Conservation (phyloP, 2,329 filamentous ascomycete genomes). For the Escovopsis sp. region DNA sequence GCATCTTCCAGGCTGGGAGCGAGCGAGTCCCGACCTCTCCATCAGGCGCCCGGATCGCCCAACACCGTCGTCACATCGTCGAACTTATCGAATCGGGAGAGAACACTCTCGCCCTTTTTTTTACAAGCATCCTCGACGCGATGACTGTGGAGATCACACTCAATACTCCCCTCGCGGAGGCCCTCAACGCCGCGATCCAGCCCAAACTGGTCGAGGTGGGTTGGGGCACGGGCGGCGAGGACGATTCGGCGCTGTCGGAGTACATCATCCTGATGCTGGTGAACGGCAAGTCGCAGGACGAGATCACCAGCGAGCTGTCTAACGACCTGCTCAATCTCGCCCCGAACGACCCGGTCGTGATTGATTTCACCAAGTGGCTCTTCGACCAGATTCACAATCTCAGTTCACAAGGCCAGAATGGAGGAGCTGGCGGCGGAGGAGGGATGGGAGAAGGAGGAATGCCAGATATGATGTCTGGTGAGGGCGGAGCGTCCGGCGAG, state of each 20-base stretch:
- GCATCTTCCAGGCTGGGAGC: too few relatives aligned
- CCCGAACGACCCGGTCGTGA: slow-evolving; percentile 67
- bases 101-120: too few relatives aligned
- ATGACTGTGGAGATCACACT: slow-evolving; percentile 70
- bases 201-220: slow-evolving; percentile 86
- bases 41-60: too few relatives aligned
- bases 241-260: slow-evolving; percentile 75
- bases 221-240: slow-evolving; percentile 66
- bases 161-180: slow-evolving; percentile 70
- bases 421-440: slow-evolving; percentile 14
- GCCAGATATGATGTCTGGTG: slow-evolving; percentile 16
- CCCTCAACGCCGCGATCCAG: slow-evolving; percentile 69
- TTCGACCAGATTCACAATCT: slow-evolving; percentile 68
- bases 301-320: slow-evolving; percentile 77
- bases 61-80: too few relatives aligned
- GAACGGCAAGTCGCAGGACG: slow-evolving; percentile 82
- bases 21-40: too few relatives aligned
- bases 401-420: slow-evolving; percentile 36
- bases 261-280: slow-evolving; percentile 96
- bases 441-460: too few relatives aligned
- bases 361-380: slow-evolving; percentile 82
- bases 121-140: slow-evolving; percentile 13
- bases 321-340: slow-evolving; percentile 71
- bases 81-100: too few relatives aligned
- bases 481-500: slow-evolving; percentile 21